Evolutionary conservation across 2,329 filamentous ascomycete species (phyloP).

Genomic region (Paracoccidioides lutzii): DNA sequence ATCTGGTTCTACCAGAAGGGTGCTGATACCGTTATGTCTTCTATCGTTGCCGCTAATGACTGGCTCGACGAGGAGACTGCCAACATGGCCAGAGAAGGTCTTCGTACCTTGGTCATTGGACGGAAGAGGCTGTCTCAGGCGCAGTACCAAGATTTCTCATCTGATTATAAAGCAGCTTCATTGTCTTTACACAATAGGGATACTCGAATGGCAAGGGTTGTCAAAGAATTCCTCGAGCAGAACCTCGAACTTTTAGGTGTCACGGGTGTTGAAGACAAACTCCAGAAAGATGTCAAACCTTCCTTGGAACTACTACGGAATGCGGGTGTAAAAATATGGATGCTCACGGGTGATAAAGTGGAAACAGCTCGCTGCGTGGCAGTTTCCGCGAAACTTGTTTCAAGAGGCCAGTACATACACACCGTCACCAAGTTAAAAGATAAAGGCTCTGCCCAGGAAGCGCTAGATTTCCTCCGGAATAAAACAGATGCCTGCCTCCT

Average conservation of each 20-base stretch:
- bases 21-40: conserved; percentile 95
- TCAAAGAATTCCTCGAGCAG: conserved; percentile 69
- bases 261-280: conserved; percentile 92
- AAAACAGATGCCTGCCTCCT: conserved; percentile 79
- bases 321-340: conserved; percentile 98
- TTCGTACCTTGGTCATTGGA: conserved; percentile 90
- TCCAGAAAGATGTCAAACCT: conserved; percentile 90
- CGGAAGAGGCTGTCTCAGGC: conserved; percentile 67
- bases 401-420: conserved; percentile 88
- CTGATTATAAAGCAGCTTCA: conserved; percentile 64
- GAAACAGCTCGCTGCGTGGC: conserved; percentile 95
- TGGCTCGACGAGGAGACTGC: conserved; percentile 98
- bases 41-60: conserved; percentile 88
- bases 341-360: conserved; percentile 97
- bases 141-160: conserved; percentile 70
- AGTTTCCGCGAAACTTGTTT: conserved; percentile 85
- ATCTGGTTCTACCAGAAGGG: conserved; percentile 99
- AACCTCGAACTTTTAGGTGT: conserved; percentile 91
- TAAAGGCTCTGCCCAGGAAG: conserved; percentile 73
- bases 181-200: conserved; percentile 71
- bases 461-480: conserved; percentile 75
- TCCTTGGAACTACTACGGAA: conserved; percentile 90
- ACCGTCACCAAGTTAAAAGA: conserved; percentile 75
- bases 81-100: conserved; percentile 97
- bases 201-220: conserved; percentile 62